phyloP scores from a whole-genome alignment of 2,329 filamentous ascomycete species.

The Fusarium pseudograminearum region DNA sequence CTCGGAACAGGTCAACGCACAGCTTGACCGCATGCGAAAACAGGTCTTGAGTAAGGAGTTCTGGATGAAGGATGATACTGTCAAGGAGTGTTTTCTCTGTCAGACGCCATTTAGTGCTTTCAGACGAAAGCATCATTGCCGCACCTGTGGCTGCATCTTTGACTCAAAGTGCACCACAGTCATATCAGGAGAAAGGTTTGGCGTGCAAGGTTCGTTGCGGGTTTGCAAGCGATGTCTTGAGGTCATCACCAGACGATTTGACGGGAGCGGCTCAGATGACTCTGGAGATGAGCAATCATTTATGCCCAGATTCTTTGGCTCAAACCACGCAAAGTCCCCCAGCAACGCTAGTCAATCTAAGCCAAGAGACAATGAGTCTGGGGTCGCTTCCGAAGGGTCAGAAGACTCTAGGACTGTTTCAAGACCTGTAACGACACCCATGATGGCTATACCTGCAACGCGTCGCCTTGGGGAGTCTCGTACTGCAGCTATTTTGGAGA shows the following conservation, averaged over 20 bases:
- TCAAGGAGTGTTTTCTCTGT: conserved; percentile 96
- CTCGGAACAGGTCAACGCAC: conserved; percentile 69
- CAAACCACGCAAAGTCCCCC: conserved; percentile 62
- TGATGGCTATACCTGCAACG: conserved; percentile 78
- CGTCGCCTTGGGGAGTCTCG: conserved; percentile 78
- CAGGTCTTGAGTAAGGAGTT: conserved; percentile 95
- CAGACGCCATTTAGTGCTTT: conserved; percentile 93
- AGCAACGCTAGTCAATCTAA: conserved; percentile 49
- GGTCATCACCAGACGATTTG: conserved; percentile 90
- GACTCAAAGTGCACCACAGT: conserved; percentile 95
- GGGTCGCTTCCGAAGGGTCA: conserved; percentile 56
- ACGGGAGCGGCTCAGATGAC: conserved; percentile 88
- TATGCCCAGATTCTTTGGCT: conserved; percentile 72
- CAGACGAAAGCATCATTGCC: conserved; percentile 94
- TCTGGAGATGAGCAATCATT: conserved; percentile 83
- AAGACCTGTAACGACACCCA: conserved; percentile 71
- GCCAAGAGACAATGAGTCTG: conserved; percentile 55
- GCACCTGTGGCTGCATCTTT: conserved; percentile 97
- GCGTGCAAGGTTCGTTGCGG: conserved; percentile 83
- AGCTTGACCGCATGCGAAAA: conserved; percentile 79
- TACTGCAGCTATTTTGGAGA: conserved; percentile 90
- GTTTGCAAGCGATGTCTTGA: conserved; percentile 94
- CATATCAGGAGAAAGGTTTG: conserved; percentile 89
- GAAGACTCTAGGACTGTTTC: conserved; percentile 66
- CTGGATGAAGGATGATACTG: conserved; percentile 99